These are phyloP conservation scores for Hansenula sp. DNA, from an alignment of 1,139 yeast species.

Conservation along the genomic window DNA sequence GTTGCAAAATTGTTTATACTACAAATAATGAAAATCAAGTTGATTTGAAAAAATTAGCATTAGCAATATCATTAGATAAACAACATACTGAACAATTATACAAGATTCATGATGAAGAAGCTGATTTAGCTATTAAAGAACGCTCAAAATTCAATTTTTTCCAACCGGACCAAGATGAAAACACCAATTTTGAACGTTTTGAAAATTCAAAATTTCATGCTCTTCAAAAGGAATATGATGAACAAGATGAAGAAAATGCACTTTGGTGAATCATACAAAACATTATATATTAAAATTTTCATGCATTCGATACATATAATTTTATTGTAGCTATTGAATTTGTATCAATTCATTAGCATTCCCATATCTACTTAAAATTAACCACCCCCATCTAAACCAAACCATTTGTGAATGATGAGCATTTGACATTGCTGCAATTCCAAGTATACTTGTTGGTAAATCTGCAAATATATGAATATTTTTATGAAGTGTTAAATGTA, in stretches of 20 bases:
- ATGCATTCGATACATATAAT: conserved; percentile 1
- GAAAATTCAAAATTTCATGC: conserved; percentile 13
- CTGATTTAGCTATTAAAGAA: conserved; percentile 4
- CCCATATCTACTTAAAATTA: conserved; percentile 57
- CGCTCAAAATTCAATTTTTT: conserved; percentile 14
- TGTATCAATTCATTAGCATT: conserved; percentile 60
- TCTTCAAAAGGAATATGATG: conserved; percentile 25
- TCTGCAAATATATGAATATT: conserved; percentile 37
- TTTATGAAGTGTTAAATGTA: conserved; percentile 9
- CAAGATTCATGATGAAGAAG: neutral
- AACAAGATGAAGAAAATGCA: conserved; percentile 32
- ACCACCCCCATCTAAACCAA: conserved; percentile 94
- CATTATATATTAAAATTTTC: conserved; percentile 2
- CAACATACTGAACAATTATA: conserved; percentile 2
- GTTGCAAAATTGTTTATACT: conserved; percentile 2
- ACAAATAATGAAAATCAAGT: conserved; percentile 4
- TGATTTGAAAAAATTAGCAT: neutral
- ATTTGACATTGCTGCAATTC: conserved; percentile 71
- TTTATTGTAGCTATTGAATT: conserved; percentile 2
- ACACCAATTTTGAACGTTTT: too few species aligned
- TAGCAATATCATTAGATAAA: neutral
- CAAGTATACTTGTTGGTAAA: conserved; percentile 52
- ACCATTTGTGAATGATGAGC: conserved; percentile 91
- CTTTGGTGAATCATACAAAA: conserved; percentile 22
- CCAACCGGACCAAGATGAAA: conserved; percentile 26